Evolutionary conservation across 305 asterid genomes (phyloP).

Genomic region (Solanum chacoense): DNA sequence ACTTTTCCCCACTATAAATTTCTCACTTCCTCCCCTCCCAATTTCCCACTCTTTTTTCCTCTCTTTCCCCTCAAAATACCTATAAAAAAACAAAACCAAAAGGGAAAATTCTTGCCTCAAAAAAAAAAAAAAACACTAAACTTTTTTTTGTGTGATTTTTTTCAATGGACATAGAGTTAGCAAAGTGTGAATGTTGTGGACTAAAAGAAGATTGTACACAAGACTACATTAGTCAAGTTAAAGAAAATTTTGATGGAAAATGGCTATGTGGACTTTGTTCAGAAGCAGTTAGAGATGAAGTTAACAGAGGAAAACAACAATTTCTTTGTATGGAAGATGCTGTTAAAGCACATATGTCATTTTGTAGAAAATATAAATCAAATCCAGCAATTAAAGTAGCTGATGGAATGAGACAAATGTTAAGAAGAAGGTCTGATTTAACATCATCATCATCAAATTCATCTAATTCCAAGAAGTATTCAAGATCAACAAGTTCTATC

Average conservation of each 20-base stretch:
- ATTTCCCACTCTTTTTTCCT: not conserved
- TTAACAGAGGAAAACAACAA: constrained; percentile 19
- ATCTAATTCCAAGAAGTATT: constrained; percentile 23
- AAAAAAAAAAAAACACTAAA: not conserved
- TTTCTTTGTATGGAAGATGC: constrained; percentile 47
- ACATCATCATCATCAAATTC: not conserved
- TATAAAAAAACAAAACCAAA: not conserved
- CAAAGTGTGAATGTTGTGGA: constrained; percentile 82
- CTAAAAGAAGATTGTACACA: constrained; percentile 81
- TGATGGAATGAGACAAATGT: constrained; percentile 83
- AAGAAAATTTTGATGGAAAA: constrained; percentile 56
- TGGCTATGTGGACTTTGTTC: constrained; percentile 87
- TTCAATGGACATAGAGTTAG: constrained; percentile 60
- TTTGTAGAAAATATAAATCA: constrained; percentile 51
- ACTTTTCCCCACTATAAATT: constrained; percentile 34
- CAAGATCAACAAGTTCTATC: constrained; percentile 35
- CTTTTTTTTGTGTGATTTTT: not conserved
- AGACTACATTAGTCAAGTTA: constrained; percentile 55
- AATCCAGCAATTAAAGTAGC: constrained; percentile 75
- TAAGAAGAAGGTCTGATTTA: constrained; percentile 49
- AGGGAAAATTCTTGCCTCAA: not conserved
- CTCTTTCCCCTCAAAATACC: not conserved
- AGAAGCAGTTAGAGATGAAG: constrained; percentile 78
- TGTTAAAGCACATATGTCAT: constrained; percentile 71
- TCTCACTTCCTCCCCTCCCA: not conserved